Base-by-base conservation (phyloP, 345 rosid species). In the Sonneratia alba region DNA sequence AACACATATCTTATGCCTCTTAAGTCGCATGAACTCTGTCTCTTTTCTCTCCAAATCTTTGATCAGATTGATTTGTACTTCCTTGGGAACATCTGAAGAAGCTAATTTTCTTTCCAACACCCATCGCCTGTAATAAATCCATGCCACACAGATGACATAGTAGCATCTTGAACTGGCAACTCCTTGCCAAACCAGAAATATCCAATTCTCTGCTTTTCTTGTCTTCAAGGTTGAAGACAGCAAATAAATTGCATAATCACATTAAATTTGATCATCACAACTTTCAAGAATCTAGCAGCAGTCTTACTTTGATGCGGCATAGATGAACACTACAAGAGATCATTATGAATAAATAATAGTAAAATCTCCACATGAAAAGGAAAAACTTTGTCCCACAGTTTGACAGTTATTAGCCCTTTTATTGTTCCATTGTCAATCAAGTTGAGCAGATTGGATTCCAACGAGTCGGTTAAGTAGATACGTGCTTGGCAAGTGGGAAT, bases 11-110 rank as follows among this genome's bases (percentile, higher is more conserved):
- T 83, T 93, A 82, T 91, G 87, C 87, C 98, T 89, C 85, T 88
- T 93, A 47, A 93, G 93, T 77, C 98, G 90, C 90, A 91, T 93
- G 77, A 88, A 93, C 70, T 93, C 96, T 0, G 98, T 93, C 87
- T 93, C 98, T 80, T 93, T 91, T 73, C 96, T 80, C 84, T 93
- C 98, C 53, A 93, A 81, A 82, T 93, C 98, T 80, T 91, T 93
- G 68, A 93, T 91, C 84, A 91, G 83, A 86, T 78, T 83, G 71
- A 93, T 88, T 76, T 89, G 93, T 74, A 88, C 97, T 79, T 91
- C 98, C 79, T 86, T 88, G 43, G 98, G 91, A 61, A 89, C 98
- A 79, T 88, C 94, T 48, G 97, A 91, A 70, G 90, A 83, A 69
- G 98, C 98, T 76, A 93, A 77, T 78, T 79, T 89, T 73, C 97